A percentile compares a stretch with the other conserved stretches of the same genome.
These are phyloP conservation scores for Nicotiana noctiflora DNA, from an alignment of 257 asterid genomes.

Conservation along the genomic window DNA sequence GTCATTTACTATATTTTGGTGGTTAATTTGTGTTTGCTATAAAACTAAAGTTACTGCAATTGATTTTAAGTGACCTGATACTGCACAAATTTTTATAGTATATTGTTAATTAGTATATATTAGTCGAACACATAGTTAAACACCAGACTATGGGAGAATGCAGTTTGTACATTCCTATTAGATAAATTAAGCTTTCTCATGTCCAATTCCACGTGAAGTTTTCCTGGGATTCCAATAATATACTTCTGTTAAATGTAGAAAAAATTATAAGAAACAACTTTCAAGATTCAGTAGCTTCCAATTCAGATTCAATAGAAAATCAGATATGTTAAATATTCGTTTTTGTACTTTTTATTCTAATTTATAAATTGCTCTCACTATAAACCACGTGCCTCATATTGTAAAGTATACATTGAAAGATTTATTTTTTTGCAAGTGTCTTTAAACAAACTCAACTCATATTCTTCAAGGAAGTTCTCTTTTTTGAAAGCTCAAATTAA, in stretches of 20 bases:
- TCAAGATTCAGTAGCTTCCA: not conserved
- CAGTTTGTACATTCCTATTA: not conserved
- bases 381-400: not conserved
- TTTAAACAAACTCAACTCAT: not conserved
- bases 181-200: not conserved
- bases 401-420: not conserved
- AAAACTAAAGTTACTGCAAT: no score
- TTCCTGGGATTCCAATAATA: not conserved
- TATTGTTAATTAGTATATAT: no score
- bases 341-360: not conserved
- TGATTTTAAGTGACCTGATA: no score
- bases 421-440: not conserved
- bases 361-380: not conserved
- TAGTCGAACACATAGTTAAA: not conserved
- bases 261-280: not conserved
- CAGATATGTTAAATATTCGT: not conserved
- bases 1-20: not conserved
- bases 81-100: not conserved
- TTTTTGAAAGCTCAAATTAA: no score
- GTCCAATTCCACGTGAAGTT: not conserved
- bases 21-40: no score
- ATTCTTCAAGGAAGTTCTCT: no score
- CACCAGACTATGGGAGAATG: not conserved
- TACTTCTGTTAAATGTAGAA: not conserved
- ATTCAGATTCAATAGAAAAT: not conserved